These are phyloP conservation scores for Coemansia biformis DNA, from an alignment of 192 early-diverging fungal species.

Conservation along the genomic window DNA sequence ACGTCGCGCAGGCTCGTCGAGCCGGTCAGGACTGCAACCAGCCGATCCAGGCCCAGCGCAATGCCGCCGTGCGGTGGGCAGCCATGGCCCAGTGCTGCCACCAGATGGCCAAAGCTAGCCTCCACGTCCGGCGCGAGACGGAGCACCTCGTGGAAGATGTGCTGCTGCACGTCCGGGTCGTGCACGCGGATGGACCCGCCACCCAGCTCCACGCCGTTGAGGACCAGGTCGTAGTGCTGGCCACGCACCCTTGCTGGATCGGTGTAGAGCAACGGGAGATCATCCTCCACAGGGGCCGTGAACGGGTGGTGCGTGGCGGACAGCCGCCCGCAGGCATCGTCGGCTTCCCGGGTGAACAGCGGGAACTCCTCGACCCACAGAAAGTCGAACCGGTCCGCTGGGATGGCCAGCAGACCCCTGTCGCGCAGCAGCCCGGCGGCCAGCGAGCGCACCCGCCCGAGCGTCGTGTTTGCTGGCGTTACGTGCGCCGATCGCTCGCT, in stretches of 20 bases:
- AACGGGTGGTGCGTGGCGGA: conserved; percentile 88
- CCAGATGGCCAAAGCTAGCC: conserved; percentile 70
- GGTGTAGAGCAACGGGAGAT: conserved; percentile 57
- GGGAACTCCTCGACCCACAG: conserved; percentile 89
- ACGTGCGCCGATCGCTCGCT: conserved; percentile 34
- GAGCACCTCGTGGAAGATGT: conserved; percentile 69
- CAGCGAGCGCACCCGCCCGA: conserved; percentile 57
- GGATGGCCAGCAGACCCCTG: conserved; percentile 51
- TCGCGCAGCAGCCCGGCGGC: conserved; percentile 51
- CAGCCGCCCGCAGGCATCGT: conserved; percentile 38
- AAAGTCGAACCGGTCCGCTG: conserved; percentile 56
- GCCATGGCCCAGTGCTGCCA: conserved; percentile 72
- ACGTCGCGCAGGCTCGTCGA: conserved; percentile 77
- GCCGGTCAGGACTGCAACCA: conserved; percentile 70
- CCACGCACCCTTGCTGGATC: conserved; percentile 63
- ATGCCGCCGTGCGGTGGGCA: conserved; percentile 90
- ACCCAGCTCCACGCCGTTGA: conserved; percentile 88
- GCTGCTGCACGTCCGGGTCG: conserved; percentile 65
- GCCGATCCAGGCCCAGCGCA: conserved; percentile 76
- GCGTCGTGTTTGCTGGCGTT: conserved; percentile 52
- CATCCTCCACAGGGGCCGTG: conserved; percentile 70
- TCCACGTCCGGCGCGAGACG: conserved; percentile 54
- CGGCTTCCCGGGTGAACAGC: conserved; percentile 69
- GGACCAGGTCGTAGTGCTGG: conserved; percentile 85
- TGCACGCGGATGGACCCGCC: conserved; percentile 89